Evolutionary conservation across 148 eudicot genomes (phyloP).

Genomic region (Cornus controversa): DNA sequence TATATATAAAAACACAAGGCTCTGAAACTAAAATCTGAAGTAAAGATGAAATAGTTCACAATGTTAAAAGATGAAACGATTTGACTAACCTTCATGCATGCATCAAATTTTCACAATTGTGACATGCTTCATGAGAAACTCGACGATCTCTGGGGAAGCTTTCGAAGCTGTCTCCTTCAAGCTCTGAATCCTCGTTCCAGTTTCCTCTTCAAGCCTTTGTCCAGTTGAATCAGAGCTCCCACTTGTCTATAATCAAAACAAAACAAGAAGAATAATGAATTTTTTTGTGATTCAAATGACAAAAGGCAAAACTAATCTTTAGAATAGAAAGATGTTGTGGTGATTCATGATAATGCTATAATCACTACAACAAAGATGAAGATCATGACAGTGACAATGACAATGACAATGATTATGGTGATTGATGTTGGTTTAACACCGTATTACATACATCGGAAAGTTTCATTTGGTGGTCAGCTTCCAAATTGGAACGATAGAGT

Average conservation of each 20-base stretch:
- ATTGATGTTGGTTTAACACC: too few species aligned
- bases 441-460: slow-evolving; percentile 52
- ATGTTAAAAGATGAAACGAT: background rate
- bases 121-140: slow-evolving; percentile 33
- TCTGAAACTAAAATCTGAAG: too few species aligned
- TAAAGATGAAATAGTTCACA: too few species aligned
- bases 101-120: slow-evolving; percentile 29
- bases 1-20: too few species aligned
- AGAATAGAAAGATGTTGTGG: background rate
- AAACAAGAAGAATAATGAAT: background rate
- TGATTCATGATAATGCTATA: too few species aligned
- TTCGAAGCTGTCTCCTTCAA: slow-evolving; percentile 39
- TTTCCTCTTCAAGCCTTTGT: slow-evolving; percentile 58
- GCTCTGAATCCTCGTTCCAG: slow-evolving; percentile 41
- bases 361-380: background rate
- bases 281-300: background rate
- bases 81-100: background rate
- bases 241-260: slow-evolving; percentile 31
- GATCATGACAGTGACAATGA: too few species aligned
- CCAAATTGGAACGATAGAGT: slow-evolving; percentile 43
- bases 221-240: slow-evolving; percentile 54
- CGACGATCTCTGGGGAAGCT: slow-evolving; percentile 44
- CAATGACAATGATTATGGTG: too few species aligned
- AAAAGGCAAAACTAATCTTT: background rate
- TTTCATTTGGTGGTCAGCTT: slow-evolving; percentile 44